Conservation (phyloP, 1,284 basidiomycete genomes). For the Veloporphyrellus conicus region DNA sequence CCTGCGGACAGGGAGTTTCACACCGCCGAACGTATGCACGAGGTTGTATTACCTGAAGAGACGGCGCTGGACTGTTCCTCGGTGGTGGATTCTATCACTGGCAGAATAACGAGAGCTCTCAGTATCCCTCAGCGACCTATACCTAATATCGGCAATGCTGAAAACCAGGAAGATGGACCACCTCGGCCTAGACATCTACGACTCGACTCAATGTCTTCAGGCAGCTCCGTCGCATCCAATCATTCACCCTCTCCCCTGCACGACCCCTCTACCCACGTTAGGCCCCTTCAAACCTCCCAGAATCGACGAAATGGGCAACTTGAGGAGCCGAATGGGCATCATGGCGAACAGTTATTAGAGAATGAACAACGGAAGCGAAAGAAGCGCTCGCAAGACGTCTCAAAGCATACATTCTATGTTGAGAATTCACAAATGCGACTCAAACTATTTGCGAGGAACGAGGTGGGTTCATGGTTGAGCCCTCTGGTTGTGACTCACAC, state of each 20-base stretch:
- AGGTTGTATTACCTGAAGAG: conserved; percentile 9
- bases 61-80: conserved; percentile 34
- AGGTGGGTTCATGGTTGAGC: conserved; percentile 43
- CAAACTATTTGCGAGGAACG: conserved; percentile 85
- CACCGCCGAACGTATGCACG: conserved; percentile 13
- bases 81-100: conserved; percentile 49
- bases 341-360: conserved; percentile 23
- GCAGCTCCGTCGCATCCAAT: conserved; percentile 36
- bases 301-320: conserved; percentile 19
- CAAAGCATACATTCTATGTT: conserved; percentile 93
- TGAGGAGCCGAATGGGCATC: conserved; percentile 19
- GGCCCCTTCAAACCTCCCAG: conserved; percentile 43
- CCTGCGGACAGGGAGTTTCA: conserved; percentile 32
- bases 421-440: conserved; percentile 87
- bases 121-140: conserved; percentile 25
- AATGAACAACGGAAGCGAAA: conserved; percentile 42
- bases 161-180: conserved; percentile 3
- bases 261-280: conserved; percentile 70
- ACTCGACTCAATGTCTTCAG: conserved; percentile 26
- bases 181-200: conserved; percentile 15
- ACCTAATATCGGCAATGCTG: conserved; percentile 5
- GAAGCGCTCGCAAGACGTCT: conserved; percentile 53
- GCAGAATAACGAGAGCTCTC: conserved; percentile 47
- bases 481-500: conserved; percentile 1
- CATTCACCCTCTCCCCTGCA: conserved; percentile 52